Evolutionary conservation across 495 filamentous ascomycete species (phyloP), one percentile per base, ranked within the genome.

Genomic region (Penicillium cosmopolitanum): DNA sequence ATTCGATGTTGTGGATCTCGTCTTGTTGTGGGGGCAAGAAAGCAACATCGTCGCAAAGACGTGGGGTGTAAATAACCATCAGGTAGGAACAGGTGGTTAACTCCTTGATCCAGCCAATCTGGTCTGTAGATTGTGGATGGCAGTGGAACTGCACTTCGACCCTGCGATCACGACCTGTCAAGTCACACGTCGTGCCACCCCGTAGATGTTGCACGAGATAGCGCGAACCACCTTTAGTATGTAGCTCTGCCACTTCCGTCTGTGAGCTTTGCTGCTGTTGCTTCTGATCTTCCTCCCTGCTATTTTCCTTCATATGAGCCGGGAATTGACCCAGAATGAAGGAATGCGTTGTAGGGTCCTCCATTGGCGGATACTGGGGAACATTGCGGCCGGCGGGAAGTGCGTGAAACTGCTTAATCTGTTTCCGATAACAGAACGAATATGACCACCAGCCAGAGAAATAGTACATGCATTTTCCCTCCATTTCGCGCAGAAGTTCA

Each of bases 401-500:
- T 53, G 90, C 90, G 75, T 98, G 95, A 73, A 96, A 98, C 70
- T 98, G 95, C 61, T 89, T 90, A 34, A 98, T 87, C 55, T 90
- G 85, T 44, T 85, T 81, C 66, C 90, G 89, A 77, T 97, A 96
- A 78, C 95, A 98, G 76, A 96, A 98, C 34, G 85, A 88, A 71
- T 98, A 98, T 55, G 88, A 92, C 95, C 95, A 98, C 95, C 95
- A 98, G 4, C 94, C 95, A 1, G 85, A 89, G 47, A 92, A 81
- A 73, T 89, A 97, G 75, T 96, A 97, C 61, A 98, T 83, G 77
- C 95, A 98, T 42, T 84, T 80, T 9, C 89, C 92, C 38, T 97
- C 85, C 72, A 98, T 88, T 33, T 88, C 92, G 65, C 86, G 82
- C 38, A 98, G 83, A n/a, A 98, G 82, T 68, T 97, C 92, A 83